phyloP scores from a whole-genome alignment of 2,329 filamentous ascomycete genomes.

The Monosporascus sp. region DNA sequence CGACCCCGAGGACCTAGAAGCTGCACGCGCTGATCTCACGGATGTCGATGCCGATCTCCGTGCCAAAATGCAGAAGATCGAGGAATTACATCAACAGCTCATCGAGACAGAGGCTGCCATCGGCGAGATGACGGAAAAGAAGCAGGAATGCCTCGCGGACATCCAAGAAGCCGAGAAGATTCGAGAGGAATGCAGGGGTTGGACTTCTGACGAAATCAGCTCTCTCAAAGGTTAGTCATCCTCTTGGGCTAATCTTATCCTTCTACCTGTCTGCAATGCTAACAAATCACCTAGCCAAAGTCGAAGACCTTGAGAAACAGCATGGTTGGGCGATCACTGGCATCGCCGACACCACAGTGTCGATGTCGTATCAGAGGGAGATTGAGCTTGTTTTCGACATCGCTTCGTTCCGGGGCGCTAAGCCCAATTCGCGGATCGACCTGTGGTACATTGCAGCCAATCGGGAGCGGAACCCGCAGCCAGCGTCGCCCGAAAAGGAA shows the following conservation, averaged over 20 bases:
- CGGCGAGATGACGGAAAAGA: slow-evolving; percentile 58
- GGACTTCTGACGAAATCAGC: slow-evolving; percentile 77
- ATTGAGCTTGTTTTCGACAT: slow-evolving; percentile 70
- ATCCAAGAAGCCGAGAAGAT: slow-evolving; percentile 79
- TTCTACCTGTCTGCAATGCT: slow-evolving; percentile 20
- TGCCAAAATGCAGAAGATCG: slow-evolving; percentile 62
- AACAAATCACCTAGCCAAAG: slow-evolving; percentile 49
- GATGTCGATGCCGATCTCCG: slow-evolving; percentile 63
- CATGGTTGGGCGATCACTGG: slow-evolving; percentile 70
- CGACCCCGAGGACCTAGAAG: slow-evolving; percentile 72
- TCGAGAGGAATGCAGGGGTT: slow-evolving; percentile 83
- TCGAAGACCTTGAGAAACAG: slow-evolving; percentile 58
- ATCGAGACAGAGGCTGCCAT: slow-evolving; percentile 62
- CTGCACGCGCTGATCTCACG: slow-evolving; percentile 63
- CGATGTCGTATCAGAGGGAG: slow-evolving; percentile 67
- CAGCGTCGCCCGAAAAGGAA: slow-evolving; percentile 60
- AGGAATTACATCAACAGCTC: slow-evolving; percentile 60
- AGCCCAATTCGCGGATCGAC: slow-evolving; percentile 54
- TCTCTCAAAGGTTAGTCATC: slow-evolving; percentile 62
- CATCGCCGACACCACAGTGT: slow-evolving; percentile 56
- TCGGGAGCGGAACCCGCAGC: slow-evolving; percentile 46
- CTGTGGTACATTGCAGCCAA: slow-evolving; percentile 63
- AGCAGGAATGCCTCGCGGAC: slow-evolving; percentile 63
- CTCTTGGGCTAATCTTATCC: background rate
- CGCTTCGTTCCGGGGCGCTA: slow-evolving; percentile 47